Evolutionary conservation across 257 asterid genomes (phyloP), one percentile per base, ranked within the genome.

Genomic region (Solanum chaucha): DNA sequence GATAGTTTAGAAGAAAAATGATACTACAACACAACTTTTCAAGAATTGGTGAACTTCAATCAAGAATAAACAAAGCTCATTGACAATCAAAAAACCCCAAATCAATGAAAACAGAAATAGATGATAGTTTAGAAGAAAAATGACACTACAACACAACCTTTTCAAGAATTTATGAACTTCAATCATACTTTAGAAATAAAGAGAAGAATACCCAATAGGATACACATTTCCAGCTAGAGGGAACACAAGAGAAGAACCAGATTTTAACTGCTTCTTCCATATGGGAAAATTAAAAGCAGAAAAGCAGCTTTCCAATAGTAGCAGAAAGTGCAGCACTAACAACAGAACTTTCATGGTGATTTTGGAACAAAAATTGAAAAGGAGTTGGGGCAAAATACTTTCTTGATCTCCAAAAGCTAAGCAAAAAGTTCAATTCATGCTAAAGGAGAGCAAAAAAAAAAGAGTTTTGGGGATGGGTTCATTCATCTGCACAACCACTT

Each of bases 211-310:
- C 99, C 99, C 99, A 73, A 89, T 81, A 5, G 99, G 99, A 93
- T 95, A 96, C 87, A 95, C 98, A 86, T 94, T 94, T 82, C 99
- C 98, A 48, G 93, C 67, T 70, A 96, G 90, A 20, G 98, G 98
- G 85, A 96, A 93, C 81, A 95, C 55, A 85, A 95, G 91, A 80
- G 99, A 94, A 87, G 98, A 94, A 30, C 87, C 88, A 84, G 51
- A 89, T 48, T 81, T 81, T 28, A 19, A 51, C 20, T 68, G 75
- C 22, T 68, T 68, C 44, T 48, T 81, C 85, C 68, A 17, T 9
- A 9, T 46, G 15, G 68, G 68, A 48, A 81, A 3, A 81, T 19
- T 51, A 81, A 81, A 30, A 30, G 85, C 85, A 48, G 30, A 48
- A 40, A 17, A 81, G 70, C 85, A 81, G 30, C 46, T 30, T 30